Evolutionary conservation across 1,139 yeast genomes (phyloP).

Genomic region (Meyerozyma carpophila): DNA sequence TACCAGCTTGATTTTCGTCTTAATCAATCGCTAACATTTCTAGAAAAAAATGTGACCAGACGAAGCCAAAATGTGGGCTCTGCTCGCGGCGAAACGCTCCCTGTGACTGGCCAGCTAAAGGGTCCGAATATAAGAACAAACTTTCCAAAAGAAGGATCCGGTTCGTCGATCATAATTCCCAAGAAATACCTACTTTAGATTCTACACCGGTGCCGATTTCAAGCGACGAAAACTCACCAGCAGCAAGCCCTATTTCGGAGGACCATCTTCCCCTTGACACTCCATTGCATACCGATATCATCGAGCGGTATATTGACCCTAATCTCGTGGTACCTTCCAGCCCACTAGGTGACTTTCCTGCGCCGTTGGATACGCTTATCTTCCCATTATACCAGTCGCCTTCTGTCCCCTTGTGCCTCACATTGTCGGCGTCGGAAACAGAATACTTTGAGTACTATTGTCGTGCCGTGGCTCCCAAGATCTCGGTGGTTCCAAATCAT

Average conservation of each 20-base stretch:
- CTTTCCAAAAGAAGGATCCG: background rate
- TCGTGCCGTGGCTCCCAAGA: constrained; percentile 20
- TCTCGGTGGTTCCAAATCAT: constrained; percentile 25
- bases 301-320: background rate
- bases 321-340: background rate
- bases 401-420: constrained; percentile 6
- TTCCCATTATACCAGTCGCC: background rate
- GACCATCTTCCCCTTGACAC: background rate
- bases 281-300: background rate
- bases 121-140: background rate
- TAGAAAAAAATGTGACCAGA: background rate
- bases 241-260: background rate
- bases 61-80: background rate
- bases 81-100: background rate
- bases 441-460: constrained; percentile 24
- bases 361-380: background rate
- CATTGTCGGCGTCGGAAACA: constrained; percentile 14
- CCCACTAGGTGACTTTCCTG: background rate
- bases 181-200: background rate
- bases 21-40: background rate
- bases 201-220: background rate
- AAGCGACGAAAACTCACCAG: background rate
- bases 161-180: background rate
- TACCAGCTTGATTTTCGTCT: background rate
- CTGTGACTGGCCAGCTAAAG: background rate